Evolutionary conservation across 1,139 yeast species (phyloP).

Genomic region (Yamadazyma mexicana): DNA sequence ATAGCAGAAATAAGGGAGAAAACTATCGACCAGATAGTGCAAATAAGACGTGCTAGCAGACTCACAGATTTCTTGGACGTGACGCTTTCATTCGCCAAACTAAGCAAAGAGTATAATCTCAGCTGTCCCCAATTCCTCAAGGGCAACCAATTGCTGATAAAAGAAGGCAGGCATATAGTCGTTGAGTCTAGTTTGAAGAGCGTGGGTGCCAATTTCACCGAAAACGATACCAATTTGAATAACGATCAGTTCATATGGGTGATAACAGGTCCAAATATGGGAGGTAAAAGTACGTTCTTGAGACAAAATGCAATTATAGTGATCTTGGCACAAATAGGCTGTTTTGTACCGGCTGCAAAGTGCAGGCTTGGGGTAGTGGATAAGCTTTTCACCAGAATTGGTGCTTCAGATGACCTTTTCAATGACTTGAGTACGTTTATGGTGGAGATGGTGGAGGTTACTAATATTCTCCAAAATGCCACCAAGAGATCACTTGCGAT

Average conservation of each 20-base stretch:
- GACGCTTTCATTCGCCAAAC: constrained; percentile 65
- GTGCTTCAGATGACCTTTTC: constrained; percentile 87
- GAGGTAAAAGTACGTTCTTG: constrained; percentile 89
- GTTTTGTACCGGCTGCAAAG: constrained; percentile 75
- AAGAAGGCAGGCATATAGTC: constrained; percentile 79
- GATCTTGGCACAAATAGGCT: constrained; percentile 86
- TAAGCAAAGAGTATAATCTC: constrained; percentile 65
- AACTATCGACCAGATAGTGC: constrained; percentile 36
- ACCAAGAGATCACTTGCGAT: constrained; percentile 79
- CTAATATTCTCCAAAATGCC: constrained; percentile 74
- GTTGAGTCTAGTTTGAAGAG: constrained; percentile 75
- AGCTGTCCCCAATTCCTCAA: constrained; percentile 66
- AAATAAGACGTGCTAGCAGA: constrained; percentile 46
- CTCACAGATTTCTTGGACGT: constrained; percentile 72
- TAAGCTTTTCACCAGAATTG: constrained; percentile 81
- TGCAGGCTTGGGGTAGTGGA: constrained; percentile 84
- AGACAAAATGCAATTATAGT: constrained; percentile 86
- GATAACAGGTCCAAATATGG: constrained; percentile 96
- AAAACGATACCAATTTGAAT: constrained; percentile 53
- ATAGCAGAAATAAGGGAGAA: constrained; percentile 40
- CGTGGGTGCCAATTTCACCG: constrained; percentile 52
- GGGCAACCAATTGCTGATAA: constrained; percentile 42
- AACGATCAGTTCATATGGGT: constrained; percentile 52
- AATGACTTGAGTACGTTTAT: constrained; percentile 90
- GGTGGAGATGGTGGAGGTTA: constrained; percentile 98